Conservation (phyloP, 2,329 filamentous ascomycete species). For the Talaromyces amestolkiae region DNA sequence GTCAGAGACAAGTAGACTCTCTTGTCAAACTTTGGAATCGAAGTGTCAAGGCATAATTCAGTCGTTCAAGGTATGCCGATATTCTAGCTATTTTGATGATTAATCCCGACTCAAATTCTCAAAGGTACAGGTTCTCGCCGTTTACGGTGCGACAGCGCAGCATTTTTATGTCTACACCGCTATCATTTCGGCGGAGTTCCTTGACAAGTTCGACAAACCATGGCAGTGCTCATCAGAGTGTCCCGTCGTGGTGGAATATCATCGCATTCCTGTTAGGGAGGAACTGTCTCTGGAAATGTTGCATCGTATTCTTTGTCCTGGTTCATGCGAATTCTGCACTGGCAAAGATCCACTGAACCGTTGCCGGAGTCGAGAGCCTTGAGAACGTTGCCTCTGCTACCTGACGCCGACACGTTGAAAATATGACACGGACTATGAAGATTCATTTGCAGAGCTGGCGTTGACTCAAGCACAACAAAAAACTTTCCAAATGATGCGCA, state of each 20-base stretch:
- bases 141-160: background rate
- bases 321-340: background rate
- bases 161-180: background rate
- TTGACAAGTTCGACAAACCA: background rate
- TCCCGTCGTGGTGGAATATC: background rate
- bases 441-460: background rate
- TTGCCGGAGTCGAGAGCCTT: background rate
- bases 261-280: background rate
- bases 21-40: no score
- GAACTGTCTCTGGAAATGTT: background rate
- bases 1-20: background rate
- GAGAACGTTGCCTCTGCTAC: no score
- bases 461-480: background rate
- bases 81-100: no score
- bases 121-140: background rate
- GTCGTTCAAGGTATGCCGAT: background rate
- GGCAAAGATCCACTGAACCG: background rate
- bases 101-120: background rate
- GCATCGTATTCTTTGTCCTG: background rate
- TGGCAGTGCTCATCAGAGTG: background rate
- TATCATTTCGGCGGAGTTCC: background rate
- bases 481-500: background rate
- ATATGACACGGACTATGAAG: background rate
- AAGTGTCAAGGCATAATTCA: background rate
- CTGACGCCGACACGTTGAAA: no score